Conservation (phyloP, 495 filamentous ascomycete species). For the Neurospora sp. region DNA sequence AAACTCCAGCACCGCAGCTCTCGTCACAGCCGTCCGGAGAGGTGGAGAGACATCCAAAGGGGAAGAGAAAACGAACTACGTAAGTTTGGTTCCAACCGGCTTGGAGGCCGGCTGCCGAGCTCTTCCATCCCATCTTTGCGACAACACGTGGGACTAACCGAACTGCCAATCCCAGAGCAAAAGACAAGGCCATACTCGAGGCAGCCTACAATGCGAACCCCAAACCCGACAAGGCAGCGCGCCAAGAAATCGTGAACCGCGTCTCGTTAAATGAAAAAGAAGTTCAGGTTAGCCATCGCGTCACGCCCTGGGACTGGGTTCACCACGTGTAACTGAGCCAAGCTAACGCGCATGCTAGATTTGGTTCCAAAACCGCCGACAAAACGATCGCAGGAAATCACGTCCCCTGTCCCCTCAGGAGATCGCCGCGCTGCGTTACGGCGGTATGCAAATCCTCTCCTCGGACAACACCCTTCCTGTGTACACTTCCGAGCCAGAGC, state of each 20-base stretch:
- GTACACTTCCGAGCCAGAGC: conserved; percentile 4
- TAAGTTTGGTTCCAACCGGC: conserved; percentile 20
- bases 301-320: not conserved
- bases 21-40: conserved; percentile 4
- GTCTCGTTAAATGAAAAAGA: conserved; percentile 94
- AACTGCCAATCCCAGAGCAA: conserved; percentile 42
- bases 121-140: not conserved
- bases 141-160: conserved; percentile 7
- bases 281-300: conserved; percentile 65
- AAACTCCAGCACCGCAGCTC: not conserved
- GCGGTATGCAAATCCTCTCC: conserved; percentile 42
- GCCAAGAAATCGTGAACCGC: conserved; percentile 69
- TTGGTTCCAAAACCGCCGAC: conserved; percentile 98
- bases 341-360: conserved; percentile 48
- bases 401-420: conserved; percentile 79
- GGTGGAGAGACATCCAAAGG: conserved; percentile 31
- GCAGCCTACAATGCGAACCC: conserved; percentile 74
- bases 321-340: not conserved
- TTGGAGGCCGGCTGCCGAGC: not conserved
- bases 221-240: conserved; percentile 86
- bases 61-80: conserved; percentile 47
- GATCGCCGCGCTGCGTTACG: conserved; percentile 51
- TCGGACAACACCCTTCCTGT: conserved; percentile 27
- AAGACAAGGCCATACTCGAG: conserved; percentile 88
- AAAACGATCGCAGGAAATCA: conserved; percentile 85